These are phyloP conservation scores for Apiospora sp. DNA, from an alignment of 2,329 filamentous ascomycete genomes.

Conservation along the genomic window DNA sequence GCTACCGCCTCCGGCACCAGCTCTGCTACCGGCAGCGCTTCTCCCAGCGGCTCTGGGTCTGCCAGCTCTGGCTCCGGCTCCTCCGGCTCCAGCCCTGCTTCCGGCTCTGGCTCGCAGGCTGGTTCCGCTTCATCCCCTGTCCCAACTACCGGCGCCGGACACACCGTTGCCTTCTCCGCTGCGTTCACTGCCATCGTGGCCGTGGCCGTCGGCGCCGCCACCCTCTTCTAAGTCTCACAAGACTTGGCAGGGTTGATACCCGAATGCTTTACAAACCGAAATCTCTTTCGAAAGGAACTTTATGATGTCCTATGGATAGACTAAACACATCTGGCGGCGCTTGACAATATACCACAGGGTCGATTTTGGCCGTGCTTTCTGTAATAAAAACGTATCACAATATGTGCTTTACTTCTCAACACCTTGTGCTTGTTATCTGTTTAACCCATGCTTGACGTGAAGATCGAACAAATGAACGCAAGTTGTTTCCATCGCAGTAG, in stretches of 20 bases:
- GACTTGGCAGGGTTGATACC: background rate
- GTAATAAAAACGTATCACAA: slow-evolving; percentile 17
- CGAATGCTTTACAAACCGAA: background rate
- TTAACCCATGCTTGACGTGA: background rate
- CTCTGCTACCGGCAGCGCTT: slow-evolving; percentile 26
- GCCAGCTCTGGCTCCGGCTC: slow-evolving; percentile 27
- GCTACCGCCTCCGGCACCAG: slow-evolving; percentile 32
- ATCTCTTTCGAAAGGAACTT: background rate
- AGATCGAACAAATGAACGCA: background rate
- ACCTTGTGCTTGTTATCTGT: background rate
- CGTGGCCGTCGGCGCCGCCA: slow-evolving; percentile 30
- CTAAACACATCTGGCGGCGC: slow-evolving; percentile 14
- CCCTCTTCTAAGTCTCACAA: slow-evolving; percentile 30
- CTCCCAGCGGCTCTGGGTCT: slow-evolving; percentile 29
- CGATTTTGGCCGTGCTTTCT: slow-evolving; percentile 7
- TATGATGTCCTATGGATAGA: slow-evolving; percentile 17
- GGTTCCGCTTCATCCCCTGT: background rate
- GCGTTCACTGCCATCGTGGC: slow-evolving; percentile 30
- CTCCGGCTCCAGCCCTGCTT: slow-evolving; percentile 13
- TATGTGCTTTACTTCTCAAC: background rate
- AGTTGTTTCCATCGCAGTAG: background rate
- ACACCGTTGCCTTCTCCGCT: slow-evolving; percentile 28
- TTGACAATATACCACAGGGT: slow-evolving; percentile 2
- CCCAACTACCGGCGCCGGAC: slow-evolving; percentile 25
- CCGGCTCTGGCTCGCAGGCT: slow-evolving; percentile 6